These are phyloP conservation scores for Besnoitia besnoiti DNA, from an alignment of 169 alveolate genomes.

Conservation along the genomic window DNA sequence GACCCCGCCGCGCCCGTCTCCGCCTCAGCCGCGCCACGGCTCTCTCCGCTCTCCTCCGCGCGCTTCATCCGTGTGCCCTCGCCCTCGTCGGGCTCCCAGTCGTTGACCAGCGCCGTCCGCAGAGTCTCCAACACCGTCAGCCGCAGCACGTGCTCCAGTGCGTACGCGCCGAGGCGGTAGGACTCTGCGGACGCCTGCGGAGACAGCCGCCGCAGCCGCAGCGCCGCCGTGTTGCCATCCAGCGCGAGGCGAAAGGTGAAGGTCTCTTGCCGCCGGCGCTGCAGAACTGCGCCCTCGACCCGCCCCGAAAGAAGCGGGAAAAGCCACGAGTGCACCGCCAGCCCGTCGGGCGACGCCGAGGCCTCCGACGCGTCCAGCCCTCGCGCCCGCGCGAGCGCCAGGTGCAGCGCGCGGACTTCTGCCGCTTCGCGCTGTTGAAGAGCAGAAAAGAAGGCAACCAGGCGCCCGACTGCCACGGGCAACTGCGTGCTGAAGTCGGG, in stretches of 20 bases:
- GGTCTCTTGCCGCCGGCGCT: not conserved
- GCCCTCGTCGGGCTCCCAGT: constrained; percentile 29
- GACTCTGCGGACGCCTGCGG: constrained; percentile 12
- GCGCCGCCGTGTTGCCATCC: not conserved
- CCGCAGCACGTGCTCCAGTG: constrained; percentile 3
- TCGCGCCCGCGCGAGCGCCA: not conserved
- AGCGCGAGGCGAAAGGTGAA: not conserved
- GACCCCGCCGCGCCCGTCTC: not conserved
- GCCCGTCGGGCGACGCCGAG: not conserved
- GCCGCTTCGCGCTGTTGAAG: constrained; percentile 39
- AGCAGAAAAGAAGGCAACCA: not conserved
- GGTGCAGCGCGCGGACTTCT: not conserved
- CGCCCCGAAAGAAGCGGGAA: not conserved
- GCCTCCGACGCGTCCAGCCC: not conserved
- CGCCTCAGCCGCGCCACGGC: not conserved
- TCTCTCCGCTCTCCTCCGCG: not conserved
- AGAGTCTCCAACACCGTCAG: not conserved
- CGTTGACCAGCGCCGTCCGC: constrained; percentile 14
- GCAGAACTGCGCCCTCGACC: constrained; percentile 1
- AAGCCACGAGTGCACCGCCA: constrained; percentile 3
- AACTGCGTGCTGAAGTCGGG: not conserved
- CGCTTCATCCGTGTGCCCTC: not conserved
- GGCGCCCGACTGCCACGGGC: constrained; percentile 35
- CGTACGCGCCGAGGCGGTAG: not conserved
- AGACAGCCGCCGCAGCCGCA: not conserved